Percentiles rank a stretch among this genome's conserved stretches.
phyloP scores from a whole-genome alignment of 2,329 filamentous ascomycete species.

The Calonectria crousiana region DNA sequence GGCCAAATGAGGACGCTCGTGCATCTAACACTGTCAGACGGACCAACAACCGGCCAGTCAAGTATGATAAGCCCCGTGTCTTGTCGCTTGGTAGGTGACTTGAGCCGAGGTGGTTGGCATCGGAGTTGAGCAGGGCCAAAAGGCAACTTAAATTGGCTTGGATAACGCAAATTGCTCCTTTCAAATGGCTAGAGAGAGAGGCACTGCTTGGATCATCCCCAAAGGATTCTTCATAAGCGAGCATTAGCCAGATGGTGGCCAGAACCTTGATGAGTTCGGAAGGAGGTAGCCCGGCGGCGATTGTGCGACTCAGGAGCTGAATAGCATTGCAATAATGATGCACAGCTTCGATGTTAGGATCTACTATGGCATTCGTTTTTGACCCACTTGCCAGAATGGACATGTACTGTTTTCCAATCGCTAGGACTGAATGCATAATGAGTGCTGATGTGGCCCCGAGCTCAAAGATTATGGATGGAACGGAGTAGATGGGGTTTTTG shows the following conservation, averaged over 20 bases:
- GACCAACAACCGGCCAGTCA: slow-evolving; percentile 1
- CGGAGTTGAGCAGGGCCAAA: background rate
- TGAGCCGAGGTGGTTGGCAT: background rate
- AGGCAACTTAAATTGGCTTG: background rate
- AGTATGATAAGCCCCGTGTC: background rate
- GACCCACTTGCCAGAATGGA: background rate
- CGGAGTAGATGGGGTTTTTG: slow-evolving; percentile 4
- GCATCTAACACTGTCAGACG: background rate
- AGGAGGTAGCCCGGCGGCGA: background rate
- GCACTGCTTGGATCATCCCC: background rate
- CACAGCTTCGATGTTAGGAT: background rate
- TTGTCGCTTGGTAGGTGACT: background rate
- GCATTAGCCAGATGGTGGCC: background rate
- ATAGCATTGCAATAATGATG: slow-evolving; percentile 5
- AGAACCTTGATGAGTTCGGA: background rate
- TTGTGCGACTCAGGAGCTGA: background rate
- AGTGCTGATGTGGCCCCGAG: background rate
- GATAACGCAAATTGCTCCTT: background rate
- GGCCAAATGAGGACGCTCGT: background rate
- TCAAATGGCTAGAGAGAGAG: background rate
- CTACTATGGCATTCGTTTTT: no score
- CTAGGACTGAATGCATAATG: slow-evolving; percentile 6
- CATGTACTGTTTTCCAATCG: slow-evolving; percentile 3
- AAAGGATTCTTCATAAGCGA: background rate
- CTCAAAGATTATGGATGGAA: background rate